Percentiles rank a stretch among this genome's conserved stretches.
Evolutionary conservation across 164 flowering plant genomes (phyloP).

Genomic region (Aristolochia californica): DNA sequence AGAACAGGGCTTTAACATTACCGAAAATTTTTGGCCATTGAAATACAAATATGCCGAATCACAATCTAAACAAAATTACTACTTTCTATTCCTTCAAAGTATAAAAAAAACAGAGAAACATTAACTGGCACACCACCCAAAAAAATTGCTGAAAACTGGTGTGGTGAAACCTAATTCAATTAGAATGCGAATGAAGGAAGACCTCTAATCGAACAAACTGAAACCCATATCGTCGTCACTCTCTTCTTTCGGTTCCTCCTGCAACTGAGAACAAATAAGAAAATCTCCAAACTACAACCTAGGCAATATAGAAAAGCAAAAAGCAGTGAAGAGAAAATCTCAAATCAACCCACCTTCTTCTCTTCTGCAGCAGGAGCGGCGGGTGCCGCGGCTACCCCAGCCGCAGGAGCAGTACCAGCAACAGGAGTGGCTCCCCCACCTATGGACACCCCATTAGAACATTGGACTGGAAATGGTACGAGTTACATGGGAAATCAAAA

Average conservation of each 20-base stretch:
- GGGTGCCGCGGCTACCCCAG: conserved; percentile 3
- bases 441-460: background rate
- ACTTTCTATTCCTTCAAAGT: no score
- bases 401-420: conserved; percentile 3
- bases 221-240: conserved; percentile 39
- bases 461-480: no score
- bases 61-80: no score
- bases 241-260: conserved; percentile 41
- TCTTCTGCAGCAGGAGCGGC: conserved; percentile 14
- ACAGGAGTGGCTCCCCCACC: conserved; percentile 13
- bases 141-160: no score
- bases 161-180: background rate
- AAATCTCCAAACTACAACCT: background rate
- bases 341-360: conserved; percentile 7
- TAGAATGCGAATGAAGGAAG: background rate
- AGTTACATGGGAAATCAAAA: background rate
- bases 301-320: background rate
- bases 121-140: no score
- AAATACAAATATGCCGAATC: no score
- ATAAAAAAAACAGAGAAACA: no score
- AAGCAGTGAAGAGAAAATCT: background rate
- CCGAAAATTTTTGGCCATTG: no score
- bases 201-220: conserved; percentile 31
- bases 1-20: no score
- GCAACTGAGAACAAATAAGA: conserved; percentile 2